Evolutionary conservation across 176 grass and related monocot species (phyloP).

Genomic region (Olyra latifolia): DNA sequence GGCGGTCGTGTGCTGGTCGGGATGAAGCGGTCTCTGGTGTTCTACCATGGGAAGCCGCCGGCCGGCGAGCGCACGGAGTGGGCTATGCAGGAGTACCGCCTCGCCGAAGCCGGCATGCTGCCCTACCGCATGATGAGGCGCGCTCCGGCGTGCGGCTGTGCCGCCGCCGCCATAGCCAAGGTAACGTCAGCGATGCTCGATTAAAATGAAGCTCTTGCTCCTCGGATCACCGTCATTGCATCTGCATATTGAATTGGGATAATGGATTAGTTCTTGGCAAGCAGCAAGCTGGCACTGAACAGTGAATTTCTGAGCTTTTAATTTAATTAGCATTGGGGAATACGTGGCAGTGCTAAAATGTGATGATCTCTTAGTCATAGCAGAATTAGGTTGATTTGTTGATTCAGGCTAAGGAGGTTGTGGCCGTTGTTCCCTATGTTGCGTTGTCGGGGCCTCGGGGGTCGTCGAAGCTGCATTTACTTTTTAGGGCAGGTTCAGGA

Average conservation of each 20-base stretch:
- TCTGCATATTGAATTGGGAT: background rate
- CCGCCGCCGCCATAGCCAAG: background rate
- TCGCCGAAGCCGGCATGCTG: background rate
- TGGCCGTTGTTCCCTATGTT: too few species aligned
- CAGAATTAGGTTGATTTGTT: too few species aligned
- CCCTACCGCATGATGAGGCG: background rate
- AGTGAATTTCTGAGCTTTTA: background rate
- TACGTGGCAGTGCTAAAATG: too few species aligned
- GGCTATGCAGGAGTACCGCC: slow-evolving; percentile 64
- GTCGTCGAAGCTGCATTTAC: too few species aligned
- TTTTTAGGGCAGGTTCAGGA: too few species aligned
- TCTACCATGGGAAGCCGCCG: slow-evolving; percentile 32
- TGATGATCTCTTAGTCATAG: background rate
- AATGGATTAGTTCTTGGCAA: background rate
- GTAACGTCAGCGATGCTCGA: background rate
- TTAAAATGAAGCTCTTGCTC: background rate
- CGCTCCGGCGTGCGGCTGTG: too few species aligned
- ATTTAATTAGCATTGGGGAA: background rate
- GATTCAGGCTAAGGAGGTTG: too few species aligned
- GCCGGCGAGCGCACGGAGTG: slow-evolving; percentile 36
- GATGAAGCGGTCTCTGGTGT: slow-evolving; percentile 42
- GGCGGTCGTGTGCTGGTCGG: slow-evolving; percentile 39
- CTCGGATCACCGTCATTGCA: background rate
- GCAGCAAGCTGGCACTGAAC: background rate
- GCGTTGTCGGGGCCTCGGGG: too few species aligned